phyloP scores from a whole-genome alignment of 805 yeast genomes.

The Kluyveromyces siamensis region DNA sequence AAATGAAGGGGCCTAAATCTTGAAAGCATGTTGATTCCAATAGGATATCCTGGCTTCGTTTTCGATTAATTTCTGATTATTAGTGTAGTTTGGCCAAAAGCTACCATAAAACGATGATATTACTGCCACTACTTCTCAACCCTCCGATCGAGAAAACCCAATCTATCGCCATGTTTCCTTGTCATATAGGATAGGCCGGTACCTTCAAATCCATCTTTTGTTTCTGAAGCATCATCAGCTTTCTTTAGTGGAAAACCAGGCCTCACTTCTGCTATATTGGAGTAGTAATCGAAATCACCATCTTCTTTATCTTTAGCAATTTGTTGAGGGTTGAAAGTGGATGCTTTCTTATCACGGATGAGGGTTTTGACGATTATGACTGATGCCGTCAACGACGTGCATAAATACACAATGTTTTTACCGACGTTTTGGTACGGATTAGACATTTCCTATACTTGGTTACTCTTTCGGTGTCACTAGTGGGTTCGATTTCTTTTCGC shows the following conservation, averaged over 20 bases:
- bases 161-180: constrained; percentile 48
- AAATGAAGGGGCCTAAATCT: neutral
- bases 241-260: constrained; percentile 48
- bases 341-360: constrained; percentile 30
- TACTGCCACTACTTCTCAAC: neutral
- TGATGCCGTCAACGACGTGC: constrained; percentile 22
- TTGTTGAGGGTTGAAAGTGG: constrained; percentile 28
- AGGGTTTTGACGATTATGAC: constrained; percentile 20
- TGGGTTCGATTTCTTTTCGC: too few species aligned
- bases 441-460: constrained; percentile 3
- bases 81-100: too few species aligned
- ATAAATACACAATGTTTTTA: constrained; percentile 18
- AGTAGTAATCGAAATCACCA: constrained; percentile 21
- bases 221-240: constrained; percentile 9
- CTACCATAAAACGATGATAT: too few species aligned
- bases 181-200: constrained; percentile 51
- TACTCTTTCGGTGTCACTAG: too few species aligned
- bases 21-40: neutral
- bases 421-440: constrained; percentile 22
- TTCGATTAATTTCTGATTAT: too few species aligned
- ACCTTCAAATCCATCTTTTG: constrained; percentile 58
- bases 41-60: too few species aligned
- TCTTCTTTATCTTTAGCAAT: constrained; percentile 7
- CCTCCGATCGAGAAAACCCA: constrained; percentile 24
- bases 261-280: constrained; percentile 32